Evolutionary conservation across 768 basidiomycete species (phyloP).

Genomic region (Pleurotus tuoliensis): DNA sequence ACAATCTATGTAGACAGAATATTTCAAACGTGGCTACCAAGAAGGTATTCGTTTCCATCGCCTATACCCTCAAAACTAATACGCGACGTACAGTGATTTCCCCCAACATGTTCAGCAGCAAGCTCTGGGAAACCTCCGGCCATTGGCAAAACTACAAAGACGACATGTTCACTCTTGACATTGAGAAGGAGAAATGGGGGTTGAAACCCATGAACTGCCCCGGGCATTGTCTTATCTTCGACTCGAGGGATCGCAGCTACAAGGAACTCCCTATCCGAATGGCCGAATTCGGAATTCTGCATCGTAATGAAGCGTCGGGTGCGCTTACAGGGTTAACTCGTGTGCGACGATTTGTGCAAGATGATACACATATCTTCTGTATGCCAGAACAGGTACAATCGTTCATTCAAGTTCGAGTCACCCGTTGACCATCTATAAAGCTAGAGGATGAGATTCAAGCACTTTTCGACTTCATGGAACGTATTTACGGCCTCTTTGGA

Average conservation of each 20-base stretch:
- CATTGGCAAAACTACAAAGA: slow-evolving; percentile 99
- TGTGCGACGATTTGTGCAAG: slow-evolving; percentile 93
- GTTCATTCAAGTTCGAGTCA: background rate
- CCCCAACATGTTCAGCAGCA: slow-evolving; percentile 95
- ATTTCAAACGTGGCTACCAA: slow-evolving; percentile 92
- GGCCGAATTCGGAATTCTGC: slow-evolving; percentile 98
- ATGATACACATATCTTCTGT: slow-evolving; percentile 98
- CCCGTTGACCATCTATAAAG: slow-evolving; percentile 30
- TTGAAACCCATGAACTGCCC: slow-evolving; percentile 99
- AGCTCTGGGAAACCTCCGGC: slow-evolving; percentile 97
- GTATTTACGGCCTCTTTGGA: slow-evolving; percentile 90
- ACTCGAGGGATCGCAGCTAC: slow-evolving; percentile 89
- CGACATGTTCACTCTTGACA: slow-evolving; percentile 92
- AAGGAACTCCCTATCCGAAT: slow-evolving; percentile 95
- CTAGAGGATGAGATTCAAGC: slow-evolving; percentile 82
- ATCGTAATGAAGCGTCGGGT: slow-evolving; percentile 94
- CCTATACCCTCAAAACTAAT: background rate
- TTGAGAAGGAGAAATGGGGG: slow-evolving; percentile 95
- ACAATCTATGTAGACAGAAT: slow-evolving; percentile 60
- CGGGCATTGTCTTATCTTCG: slow-evolving; percentile 94
- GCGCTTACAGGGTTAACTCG: slow-evolving; percentile 90
- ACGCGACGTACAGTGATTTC: slow-evolving; percentile 68
- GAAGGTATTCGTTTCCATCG: slow-evolving; percentile 55
- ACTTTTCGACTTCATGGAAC: slow-evolving; percentile 93
- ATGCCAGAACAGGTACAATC: slow-evolving; percentile 77